Evolutionary conservation across 2,329 filamentous ascomycete genomes (phyloP).

Genomic region (Verticillium isaacii): DNA sequence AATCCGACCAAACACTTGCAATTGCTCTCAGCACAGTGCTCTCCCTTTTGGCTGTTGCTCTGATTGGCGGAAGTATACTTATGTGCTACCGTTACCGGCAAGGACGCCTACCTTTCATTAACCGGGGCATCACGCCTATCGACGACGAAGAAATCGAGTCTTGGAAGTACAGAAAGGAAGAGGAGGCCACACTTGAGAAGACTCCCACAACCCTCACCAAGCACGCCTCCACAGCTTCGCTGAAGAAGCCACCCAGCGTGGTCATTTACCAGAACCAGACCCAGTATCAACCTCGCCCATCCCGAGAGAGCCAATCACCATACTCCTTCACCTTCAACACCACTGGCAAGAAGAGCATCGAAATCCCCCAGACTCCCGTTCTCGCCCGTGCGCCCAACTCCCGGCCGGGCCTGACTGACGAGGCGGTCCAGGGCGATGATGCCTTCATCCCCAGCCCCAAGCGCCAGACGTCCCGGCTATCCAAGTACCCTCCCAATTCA

Average conservation of each 20-base stretch:
- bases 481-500: conserved; percentile 36
- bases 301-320: conserved; percentile 4
- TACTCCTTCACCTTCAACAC: conserved; percentile 7
- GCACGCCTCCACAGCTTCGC: conserved; percentile 26
- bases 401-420: conserved; percentile 58
- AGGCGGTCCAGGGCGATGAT: conserved; percentile 54
- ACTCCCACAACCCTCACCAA: conserved; percentile 17
- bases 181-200: conserved; percentile 16
- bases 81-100: conserved; percentile 34
- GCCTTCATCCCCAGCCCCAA: conserved; percentile 52
- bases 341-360: conserved; percentile 35
- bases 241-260: conserved; percentile 45
- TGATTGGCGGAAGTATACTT: conserved; percentile 27
- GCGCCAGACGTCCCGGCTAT: conserved; percentile 48
- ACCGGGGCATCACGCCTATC: conserved; percentile 55
- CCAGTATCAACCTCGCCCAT: conserved; percentile 6
- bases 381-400: conserved; percentile 58
- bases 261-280: conserved; percentile 44
- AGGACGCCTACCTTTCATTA: conserved; percentile 36
- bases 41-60: conserved; percentile 38
- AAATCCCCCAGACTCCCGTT: conserved; percentile 44
- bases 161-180: conserved; percentile 43
- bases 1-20: conserved; percentile 35
- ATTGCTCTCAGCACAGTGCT: conserved; percentile 46
- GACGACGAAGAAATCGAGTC: conserved; percentile 62